phyloP scores from a whole-genome alignment of 257 asterid genomes.

The Capsicum pubescens region DNA sequence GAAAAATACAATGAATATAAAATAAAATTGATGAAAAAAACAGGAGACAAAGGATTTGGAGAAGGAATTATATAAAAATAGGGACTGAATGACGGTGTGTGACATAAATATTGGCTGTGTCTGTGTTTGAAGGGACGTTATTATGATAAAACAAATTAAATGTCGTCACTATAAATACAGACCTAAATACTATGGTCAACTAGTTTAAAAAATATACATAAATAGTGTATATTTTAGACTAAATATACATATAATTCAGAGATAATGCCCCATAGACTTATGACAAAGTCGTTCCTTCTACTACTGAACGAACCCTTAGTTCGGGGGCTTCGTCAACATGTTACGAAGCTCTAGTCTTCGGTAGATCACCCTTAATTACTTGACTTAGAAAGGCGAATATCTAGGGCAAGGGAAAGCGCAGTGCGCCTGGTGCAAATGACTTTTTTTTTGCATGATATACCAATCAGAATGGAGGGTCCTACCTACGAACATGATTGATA shows the following conservation, averaged over 20 bases:
- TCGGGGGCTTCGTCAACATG: too few relatives aligned
- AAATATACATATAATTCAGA: neutral
- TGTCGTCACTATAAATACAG: neutral
- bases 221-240: neutral
- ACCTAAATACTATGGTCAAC: neutral
- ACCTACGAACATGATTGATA: too few relatives aligned
- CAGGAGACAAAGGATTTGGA: neutral
- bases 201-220: neutral
- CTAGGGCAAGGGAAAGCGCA: too few relatives aligned
- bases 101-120: neutral
- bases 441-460: too few relatives aligned
- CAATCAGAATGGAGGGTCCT: too few relatives aligned
- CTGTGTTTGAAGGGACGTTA: neutral
- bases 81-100: neutral
- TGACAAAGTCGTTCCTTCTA: neutral
- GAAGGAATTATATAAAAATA: neutral
- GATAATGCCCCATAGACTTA: neutral
- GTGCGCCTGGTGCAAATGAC: too few relatives aligned
- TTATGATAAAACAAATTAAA: neutral
- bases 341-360: too few relatives aligned
- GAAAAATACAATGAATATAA: conserved; percentile 1
- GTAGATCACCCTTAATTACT: too few relatives aligned
- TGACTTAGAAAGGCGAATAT: too few relatives aligned
- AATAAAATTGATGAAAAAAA: neutral
- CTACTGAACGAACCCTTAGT: too few relatives aligned